Evolutionary conservation across 768 basidiomycete species (phyloP), one percentile per base, ranked within the genome.

Genomic region (Tulasnella sp.): DNA sequence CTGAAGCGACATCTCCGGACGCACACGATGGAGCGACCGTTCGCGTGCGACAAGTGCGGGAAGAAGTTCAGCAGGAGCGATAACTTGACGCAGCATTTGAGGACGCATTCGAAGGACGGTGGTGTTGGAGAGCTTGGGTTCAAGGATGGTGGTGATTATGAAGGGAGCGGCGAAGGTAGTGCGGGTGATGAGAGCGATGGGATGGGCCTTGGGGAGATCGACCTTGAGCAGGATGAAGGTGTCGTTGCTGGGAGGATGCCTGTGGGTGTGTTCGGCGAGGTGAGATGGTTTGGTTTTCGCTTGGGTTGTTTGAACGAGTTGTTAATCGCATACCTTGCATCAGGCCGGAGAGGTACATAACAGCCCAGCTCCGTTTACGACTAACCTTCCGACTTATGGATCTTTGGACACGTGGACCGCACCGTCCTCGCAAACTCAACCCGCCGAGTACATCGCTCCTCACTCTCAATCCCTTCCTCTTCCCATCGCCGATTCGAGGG

Each of bases 1-100:
- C 85, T 95, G 75, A 91, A 92, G 80, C 82, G 94, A 59, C 94
- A 96, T 79, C 80, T 94, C 36, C 85, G 92, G 73, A 94, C 93
- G 9, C 94, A 96, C 78, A 95, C 93, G 34, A 86, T 92, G 86
- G 94, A 95, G 79, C 83, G 89, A 42, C 94, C 94, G 0, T 95
- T 87, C 80, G 83, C 83, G 69, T 95, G 94, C 78, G 81, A 84
- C 59, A 81, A 83, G 32, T 96, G 94, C 79, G 82, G 84, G 77
- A 93, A 92, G 83, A 84, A 86, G 74, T 97, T 97, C 80, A 92
- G 91, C 75, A 83, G 94, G 77, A 89, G 89, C 77, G 95, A 96
- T 78, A 95, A 95, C 77, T 84, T 98, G 44, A 87, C 86, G 26
- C 93, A 96, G 79, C 95, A 98, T 78, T 78, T 89, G 73, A 86